These are phyloP conservation scores for Polychaeton citri DNA, from an alignment of 2,329 filamentous ascomycete species.

Conservation along the genomic window DNA sequence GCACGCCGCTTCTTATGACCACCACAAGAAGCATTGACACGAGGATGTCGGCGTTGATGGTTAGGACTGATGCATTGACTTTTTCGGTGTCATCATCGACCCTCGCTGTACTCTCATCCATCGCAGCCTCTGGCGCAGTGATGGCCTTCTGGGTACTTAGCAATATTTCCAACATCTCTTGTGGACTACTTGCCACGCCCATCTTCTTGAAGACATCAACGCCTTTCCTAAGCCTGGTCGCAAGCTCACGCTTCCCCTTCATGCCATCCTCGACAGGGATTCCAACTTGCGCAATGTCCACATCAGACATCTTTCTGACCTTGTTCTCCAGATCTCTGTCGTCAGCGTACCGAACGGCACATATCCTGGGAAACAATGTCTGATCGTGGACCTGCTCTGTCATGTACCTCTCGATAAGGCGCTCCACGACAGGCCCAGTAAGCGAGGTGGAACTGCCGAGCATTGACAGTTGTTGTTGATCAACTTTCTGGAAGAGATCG, in stretches of 20 bases:
- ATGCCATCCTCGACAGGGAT: conserved; percentile 70
- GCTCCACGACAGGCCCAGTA: conserved; percentile 82
- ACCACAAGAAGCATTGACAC: conserved; percentile 86
- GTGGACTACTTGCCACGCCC: conserved; percentile 60
- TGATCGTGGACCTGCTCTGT: conserved; percentile 80
- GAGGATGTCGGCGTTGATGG: conserved; percentile 76
- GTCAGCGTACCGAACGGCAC: conserved; percentile 62
- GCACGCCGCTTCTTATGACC: conserved; percentile 78
- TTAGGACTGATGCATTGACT: conserved; percentile 43
- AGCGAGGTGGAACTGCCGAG: conserved; percentile 87
- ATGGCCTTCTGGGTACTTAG: conserved; percentile 72
- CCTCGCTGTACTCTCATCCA: conserved; percentile 24
- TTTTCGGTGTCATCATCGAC: conserved; percentile 26
- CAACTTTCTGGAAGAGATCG: conserved; percentile 87
- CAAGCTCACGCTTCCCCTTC: conserved; percentile 67
- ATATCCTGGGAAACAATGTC: conserved; percentile 71
- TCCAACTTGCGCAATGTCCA: conserved; percentile 90
- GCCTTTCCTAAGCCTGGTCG: conserved; percentile 60
- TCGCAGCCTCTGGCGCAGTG: conserved; percentile 39
- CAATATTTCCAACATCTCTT: conserved; percentile 76
- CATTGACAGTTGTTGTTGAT: conserved; percentile 86
- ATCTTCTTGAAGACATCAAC: conserved; percentile 87
- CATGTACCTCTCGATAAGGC: conserved; percentile 88
- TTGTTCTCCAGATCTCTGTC: conserved; percentile 80
- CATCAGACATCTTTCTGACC: conserved; percentile 81